These are phyloP conservation scores for Tricholoma bakamatsutake DNA, from an alignment of 768 basidiomycete species.

Conservation along the genomic window DNA sequence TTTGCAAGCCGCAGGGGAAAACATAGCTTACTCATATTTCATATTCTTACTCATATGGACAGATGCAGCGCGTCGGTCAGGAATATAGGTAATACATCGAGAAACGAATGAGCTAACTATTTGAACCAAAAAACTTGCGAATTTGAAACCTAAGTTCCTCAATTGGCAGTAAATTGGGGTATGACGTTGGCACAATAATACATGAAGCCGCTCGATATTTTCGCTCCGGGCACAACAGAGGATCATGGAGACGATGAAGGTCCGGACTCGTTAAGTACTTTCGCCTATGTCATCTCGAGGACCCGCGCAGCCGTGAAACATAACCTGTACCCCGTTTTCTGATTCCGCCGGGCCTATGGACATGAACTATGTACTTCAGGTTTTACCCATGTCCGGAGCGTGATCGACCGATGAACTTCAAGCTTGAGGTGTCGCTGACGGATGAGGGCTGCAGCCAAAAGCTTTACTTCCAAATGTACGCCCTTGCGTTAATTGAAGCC, in stretches of 20 bases:
- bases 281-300: not conserved
- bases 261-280: not conserved
- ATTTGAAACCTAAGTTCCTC: too few species aligned
- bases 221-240: not conserved
- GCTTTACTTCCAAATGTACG: not conserved
- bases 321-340: not conserved
- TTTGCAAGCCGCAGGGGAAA: too few species aligned
- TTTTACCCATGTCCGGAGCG: not conserved
- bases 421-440: not conserved
- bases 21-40: too few species aligned
- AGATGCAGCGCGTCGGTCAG: too few species aligned
- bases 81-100: too few species aligned
- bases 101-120: too few species aligned
- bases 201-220: not conserved
- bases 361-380: not conserved
- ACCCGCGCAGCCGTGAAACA: not conserved
- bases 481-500: not conserved
- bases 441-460: not conserved
- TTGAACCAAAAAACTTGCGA: too few species aligned
- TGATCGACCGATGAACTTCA: not conserved
- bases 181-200: not conserved
- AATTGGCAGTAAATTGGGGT: too few species aligned
- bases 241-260: not conserved
- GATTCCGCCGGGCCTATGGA: not conserved
- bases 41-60: too few species aligned